These are phyloP conservation scores for Monilinia aucupariae DNA, from an alignment of 2,329 filamentous ascomycete species.

Conservation along the genomic window DNA sequence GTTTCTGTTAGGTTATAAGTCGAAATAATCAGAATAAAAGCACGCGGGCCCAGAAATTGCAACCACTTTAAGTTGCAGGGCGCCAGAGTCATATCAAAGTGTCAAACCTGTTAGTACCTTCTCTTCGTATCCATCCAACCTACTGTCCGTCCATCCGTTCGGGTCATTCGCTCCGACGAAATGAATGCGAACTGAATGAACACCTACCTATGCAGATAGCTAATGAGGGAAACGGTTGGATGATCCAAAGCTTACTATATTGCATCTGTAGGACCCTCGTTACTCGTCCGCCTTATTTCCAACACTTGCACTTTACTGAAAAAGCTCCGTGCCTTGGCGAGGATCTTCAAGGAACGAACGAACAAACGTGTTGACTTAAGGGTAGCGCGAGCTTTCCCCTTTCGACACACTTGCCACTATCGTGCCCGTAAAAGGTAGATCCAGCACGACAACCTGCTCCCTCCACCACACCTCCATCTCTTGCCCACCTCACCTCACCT, in stretches of 20 bases:
- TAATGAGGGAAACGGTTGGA: background rate
- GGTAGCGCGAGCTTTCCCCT: background rate
- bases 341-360: conserved; percentile 3
- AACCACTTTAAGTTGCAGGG: background rate
- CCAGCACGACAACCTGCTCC: background rate
- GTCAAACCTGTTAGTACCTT: conserved; percentile 3
- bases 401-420: conserved; percentile 4
- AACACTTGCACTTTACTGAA: background rate
- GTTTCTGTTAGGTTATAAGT: background rate
- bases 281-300: background rate
- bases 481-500: background rate
- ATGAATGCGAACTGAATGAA: background rate
- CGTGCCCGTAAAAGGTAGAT: conserved; percentile 1
- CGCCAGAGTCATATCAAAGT: conserved; percentile 7
- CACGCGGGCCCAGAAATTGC: background rate
- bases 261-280: background rate
- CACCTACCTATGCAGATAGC: background rate
- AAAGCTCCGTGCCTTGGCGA: conserved; percentile 8
- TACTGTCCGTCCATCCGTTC: background rate
- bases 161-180: background rate
- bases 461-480: background rate
- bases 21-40: background rate
- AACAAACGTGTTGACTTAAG: conserved; percentile 7
- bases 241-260: conserved; percentile 12
- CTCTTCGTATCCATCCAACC: background rate